These are phyloP conservation scores for Rhodotorula mucilaginosa DNA, from an alignment of 1,284 basidiomycete genomes.

Conservation along the genomic window DNA sequence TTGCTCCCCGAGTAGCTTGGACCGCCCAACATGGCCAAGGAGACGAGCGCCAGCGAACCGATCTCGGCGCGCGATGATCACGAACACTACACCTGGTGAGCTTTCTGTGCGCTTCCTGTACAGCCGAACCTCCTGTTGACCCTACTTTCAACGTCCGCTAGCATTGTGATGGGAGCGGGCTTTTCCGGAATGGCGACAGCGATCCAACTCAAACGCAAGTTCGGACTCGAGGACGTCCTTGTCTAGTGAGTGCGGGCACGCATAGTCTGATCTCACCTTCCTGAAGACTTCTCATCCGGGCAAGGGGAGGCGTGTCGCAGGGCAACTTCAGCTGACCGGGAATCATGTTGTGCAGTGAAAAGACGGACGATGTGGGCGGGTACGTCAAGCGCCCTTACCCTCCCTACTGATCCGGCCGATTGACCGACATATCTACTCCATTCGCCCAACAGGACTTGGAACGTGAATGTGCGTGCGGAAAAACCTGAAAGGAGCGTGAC, in stretches of 20 bases:
- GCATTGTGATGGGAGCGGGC: constrained; percentile 35
- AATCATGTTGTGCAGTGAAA: constrained; percentile 17
- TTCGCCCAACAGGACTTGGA: constrained; percentile 25
- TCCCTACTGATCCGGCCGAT: too few species aligned
- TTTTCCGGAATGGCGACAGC: constrained; percentile 33
- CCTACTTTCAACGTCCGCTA: not conserved
- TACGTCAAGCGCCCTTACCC: not conserved
- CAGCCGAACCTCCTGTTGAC: not conserved
- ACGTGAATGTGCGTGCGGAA: constrained; percentile 1
- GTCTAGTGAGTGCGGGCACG: constrained; percentile 25
- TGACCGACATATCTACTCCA: too few species aligned
- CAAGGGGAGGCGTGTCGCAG: too few species aligned
- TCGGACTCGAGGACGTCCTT: constrained; percentile 32
- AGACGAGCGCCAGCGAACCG: not conserved
- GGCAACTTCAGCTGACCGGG: not conserved
- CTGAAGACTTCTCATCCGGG: not conserved
- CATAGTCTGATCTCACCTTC: not conserved
- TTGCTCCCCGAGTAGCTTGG: too few species aligned
- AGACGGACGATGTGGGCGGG: constrained; percentile 31
- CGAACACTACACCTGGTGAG: constrained; percentile 1
- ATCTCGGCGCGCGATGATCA: not conserved
- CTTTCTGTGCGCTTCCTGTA: not conserved
- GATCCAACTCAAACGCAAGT: constrained; percentile 35
- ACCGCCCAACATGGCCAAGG: not conserved
- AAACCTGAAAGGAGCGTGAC: not conserved